Evolutionary conservation across 345 rosid genomes (phyloP).

Genomic region (Odontarrhena argentea): DNA sequence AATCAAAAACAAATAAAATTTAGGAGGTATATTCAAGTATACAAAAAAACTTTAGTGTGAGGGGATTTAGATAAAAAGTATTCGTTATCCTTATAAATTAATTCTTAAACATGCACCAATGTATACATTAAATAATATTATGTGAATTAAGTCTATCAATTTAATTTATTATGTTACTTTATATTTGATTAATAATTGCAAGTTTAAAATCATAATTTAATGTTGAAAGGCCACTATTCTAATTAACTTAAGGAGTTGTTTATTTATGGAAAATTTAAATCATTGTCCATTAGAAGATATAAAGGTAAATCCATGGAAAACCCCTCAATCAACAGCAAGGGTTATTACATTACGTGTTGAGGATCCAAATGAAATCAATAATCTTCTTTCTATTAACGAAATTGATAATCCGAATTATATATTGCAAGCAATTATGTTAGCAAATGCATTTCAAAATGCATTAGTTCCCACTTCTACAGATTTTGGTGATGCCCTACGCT

Average conservation of each 20-base stretch:
- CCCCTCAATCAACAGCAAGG: constrained; percentile 1
- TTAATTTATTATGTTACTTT: background rate
- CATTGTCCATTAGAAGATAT: constrained; percentile 1
- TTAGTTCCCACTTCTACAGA: constrained; percentile 1
- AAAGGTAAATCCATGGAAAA: constrained; percentile 1
- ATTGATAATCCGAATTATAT: background rate
- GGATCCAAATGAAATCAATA: constrained; percentile 1
- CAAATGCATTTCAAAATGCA: constrained; percentile 1
- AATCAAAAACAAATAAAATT: background rate
- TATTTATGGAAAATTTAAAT: background rate
- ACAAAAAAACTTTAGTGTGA: background rate
- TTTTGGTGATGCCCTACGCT: constrained; percentile 1
- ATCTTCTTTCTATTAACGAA: background rate
- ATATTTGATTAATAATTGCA: background rate
- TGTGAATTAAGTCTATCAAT: background rate
- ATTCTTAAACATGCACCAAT: constrained; percentile 1
- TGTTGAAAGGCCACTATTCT: constrained; percentile 1
- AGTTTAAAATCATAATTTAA: background rate
- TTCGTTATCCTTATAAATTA: background rate
- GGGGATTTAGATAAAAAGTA: constrained; percentile 1
- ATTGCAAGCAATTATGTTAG: constrained; percentile 1
- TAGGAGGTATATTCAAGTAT: constrained; percentile 1
- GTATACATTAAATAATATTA: background rate
- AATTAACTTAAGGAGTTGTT: background rate
- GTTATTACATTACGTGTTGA: constrained; percentile 1